Conservation (phyloP, 768 basidiomycete species). For the Thelephora aurantiotincta region DNA sequence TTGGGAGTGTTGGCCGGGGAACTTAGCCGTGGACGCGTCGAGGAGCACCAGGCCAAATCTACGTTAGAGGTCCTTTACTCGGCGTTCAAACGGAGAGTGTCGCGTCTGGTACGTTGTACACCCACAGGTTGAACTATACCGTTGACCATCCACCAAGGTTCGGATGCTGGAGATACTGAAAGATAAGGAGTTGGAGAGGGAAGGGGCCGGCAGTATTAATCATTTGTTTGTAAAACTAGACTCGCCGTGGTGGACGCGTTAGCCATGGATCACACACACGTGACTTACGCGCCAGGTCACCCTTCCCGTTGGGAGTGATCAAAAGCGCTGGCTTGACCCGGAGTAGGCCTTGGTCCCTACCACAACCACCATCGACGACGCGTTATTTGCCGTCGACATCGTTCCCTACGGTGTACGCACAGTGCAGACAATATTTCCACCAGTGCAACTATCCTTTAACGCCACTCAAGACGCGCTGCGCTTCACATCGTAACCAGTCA, state of each 20-base stretch:
- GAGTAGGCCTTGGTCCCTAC: background rate
- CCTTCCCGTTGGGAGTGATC: background rate
- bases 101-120: slow-evolving; percentile 34
- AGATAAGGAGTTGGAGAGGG: slow-evolving; percentile 28
- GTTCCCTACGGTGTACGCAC: slow-evolving; percentile 1
- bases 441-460: background rate
- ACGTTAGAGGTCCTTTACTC: slow-evolving; percentile 37
- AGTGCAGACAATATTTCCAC: background rate
- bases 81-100: slow-evolving; percentile 41
- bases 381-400: slow-evolving; percentile 1
- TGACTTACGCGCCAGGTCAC: background rate
- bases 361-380: slow-evolving; percentile 8
- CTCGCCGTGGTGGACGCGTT: slow-evolving; percentile 1
- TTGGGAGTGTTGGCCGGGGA: slow-evolving; percentile 54
- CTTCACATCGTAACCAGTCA: slow-evolving; percentile 4
- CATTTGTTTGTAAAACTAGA: slow-evolving; percentile 10
- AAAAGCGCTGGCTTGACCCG: background rate
- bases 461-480: slow-evolving; percentile 1
- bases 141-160: slow-evolving; percentile 22
- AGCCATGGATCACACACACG: slow-evolving; percentile 2
- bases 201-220: slow-evolving; percentile 8
- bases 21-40: slow-evolving; percentile 32
- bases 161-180: slow-evolving; percentile 39
- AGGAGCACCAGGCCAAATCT: slow-evolving; percentile 53
- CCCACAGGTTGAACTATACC: background rate